phyloP scores from a whole-genome alignment of 129 eudicot species.

The Rutidosis leptorrhynchoides region DNA sequence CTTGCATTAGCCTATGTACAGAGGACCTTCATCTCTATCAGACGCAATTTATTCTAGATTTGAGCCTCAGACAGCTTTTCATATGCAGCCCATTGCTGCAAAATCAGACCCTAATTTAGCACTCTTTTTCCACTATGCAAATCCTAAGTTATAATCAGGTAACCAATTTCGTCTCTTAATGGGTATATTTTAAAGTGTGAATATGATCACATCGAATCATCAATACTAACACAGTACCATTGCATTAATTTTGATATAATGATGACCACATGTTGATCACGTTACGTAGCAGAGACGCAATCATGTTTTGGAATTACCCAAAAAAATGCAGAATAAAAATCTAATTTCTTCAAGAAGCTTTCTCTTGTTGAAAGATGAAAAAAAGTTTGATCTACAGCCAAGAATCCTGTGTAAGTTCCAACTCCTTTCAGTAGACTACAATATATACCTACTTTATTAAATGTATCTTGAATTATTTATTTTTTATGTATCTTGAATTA shows the following conservation, averaged over 20 bases:
- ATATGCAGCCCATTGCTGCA: no score
- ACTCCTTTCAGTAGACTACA: constrained; percentile 15
- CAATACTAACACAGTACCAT: not conserved
- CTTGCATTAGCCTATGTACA: no score
- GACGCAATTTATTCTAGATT: no score
- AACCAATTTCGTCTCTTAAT: not conserved
- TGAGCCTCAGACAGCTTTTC: no score
- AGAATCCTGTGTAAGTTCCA: not conserved
- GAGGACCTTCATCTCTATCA: no score
- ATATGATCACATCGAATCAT: not conserved
- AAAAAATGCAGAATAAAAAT: not conserved
- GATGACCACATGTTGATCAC: not conserved
- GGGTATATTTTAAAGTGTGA: not conserved
- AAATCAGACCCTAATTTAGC: no score
- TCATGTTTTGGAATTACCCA: not conserved
- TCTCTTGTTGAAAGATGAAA: not conserved
- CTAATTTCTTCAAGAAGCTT: constrained; percentile 17
- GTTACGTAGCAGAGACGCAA: constrained; percentile 10
- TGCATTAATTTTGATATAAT: not conserved
- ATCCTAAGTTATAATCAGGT: constrained; percentile 30
- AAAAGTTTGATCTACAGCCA: not conserved
- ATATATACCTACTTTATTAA: not conserved
- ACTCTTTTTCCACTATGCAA: constrained; percentile 38
- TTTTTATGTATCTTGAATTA: constrained; percentile 7
- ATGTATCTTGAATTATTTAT: constrained; percentile 6